Percentiles rank a stretch among this genome's conserved stretches.
These are phyloP conservation scores for Chalciporus pseudorubinellus DNA, from an alignment of 768 basidiomycete genomes.

Conservation along the genomic window DNA sequence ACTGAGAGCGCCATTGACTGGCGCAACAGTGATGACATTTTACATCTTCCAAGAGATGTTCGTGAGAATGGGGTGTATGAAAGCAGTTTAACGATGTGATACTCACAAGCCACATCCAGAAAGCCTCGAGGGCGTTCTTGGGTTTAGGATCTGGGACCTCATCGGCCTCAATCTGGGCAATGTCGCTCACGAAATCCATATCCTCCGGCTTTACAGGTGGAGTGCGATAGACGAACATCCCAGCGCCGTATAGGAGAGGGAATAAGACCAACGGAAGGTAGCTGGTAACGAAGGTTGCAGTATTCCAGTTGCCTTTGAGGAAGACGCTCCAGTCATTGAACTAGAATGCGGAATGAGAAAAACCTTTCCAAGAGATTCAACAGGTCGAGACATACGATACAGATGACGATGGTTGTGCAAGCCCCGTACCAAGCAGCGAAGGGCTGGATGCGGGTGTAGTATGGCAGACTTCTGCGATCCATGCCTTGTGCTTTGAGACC, in stretches of 20 bases:
- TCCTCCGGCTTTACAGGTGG: conserved; percentile 43
- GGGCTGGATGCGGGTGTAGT: conserved; percentile 62
- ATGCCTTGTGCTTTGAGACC: conserved; percentile 81
- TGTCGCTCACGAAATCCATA: conserved; percentile 81
- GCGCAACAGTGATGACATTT: neutral
- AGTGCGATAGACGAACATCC: conserved; percentile 43
- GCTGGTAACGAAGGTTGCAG: conserved; percentile 75
- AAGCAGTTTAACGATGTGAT: neutral
- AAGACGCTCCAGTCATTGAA: conserved; percentile 54
- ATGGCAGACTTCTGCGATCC: conserved; percentile 71
- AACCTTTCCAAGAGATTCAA: neutral
- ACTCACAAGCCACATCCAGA: conserved; percentile 82
- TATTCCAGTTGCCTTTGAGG: conserved; percentile 50
- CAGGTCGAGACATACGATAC: conserved; percentile 49
- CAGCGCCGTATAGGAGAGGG: conserved; percentile 68
- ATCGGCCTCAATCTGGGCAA: conserved; percentile 69
- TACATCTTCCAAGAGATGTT: conserved; percentile 19
- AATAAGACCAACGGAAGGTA: conserved; percentile 73
- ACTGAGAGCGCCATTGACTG: neutral
- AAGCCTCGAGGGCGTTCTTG: conserved; percentile 59
- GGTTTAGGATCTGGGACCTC: conserved; percentile 72
- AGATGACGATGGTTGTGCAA: conserved; percentile 44
- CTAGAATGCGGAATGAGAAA: conserved; percentile 36
- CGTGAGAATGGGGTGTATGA: neutral
- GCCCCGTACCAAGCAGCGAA: conserved; percentile 61